These are phyloP conservation scores for Podaxis sp. DNA, from an alignment of 768 basidiomycete genomes.

Conservation along the genomic window DNA sequence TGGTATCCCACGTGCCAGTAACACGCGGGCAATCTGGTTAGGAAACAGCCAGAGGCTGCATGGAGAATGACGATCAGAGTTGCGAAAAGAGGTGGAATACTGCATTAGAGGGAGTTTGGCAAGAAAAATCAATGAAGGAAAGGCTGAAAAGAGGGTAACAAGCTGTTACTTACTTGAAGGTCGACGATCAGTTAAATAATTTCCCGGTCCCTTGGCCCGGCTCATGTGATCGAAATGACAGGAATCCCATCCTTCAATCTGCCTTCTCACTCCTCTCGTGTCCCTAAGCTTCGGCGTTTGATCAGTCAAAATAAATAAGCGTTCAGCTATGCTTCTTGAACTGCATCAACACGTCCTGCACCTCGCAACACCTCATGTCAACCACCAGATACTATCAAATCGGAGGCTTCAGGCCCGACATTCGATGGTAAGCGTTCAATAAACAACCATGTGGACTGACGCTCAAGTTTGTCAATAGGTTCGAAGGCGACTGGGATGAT, in stretches of 20 bases:
- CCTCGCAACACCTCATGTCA: neutral
- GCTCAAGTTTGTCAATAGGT: conserved; percentile 6
- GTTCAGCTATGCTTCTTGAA: no score
- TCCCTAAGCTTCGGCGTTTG: neutral
- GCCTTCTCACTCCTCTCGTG: neutral
- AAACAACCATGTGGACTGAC: neutral
- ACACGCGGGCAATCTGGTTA: neutral
- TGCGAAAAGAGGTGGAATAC: neutral
- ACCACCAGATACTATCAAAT: conserved; percentile 23
- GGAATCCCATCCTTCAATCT: neutral
- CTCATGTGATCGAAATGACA: neutral
- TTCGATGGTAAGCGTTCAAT: conserved; percentile 21
- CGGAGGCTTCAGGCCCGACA: conserved; percentile 24
- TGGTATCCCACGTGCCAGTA: neutral
- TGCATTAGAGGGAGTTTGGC: neutral
- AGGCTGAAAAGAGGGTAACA: neutral
- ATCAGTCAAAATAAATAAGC: neutral
- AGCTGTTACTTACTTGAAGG: no score
- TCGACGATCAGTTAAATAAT: no score
- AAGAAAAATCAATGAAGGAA: neutral
- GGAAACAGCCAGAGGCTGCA: neutral
- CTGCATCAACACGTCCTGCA: neutral
- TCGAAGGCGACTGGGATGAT: conserved; percentile 29
- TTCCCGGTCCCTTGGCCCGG: no score
- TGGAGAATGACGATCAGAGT: neutral